Base-by-base conservation (phyloP, 1,139 yeast species). In the Suhomyces taliae region DNA sequence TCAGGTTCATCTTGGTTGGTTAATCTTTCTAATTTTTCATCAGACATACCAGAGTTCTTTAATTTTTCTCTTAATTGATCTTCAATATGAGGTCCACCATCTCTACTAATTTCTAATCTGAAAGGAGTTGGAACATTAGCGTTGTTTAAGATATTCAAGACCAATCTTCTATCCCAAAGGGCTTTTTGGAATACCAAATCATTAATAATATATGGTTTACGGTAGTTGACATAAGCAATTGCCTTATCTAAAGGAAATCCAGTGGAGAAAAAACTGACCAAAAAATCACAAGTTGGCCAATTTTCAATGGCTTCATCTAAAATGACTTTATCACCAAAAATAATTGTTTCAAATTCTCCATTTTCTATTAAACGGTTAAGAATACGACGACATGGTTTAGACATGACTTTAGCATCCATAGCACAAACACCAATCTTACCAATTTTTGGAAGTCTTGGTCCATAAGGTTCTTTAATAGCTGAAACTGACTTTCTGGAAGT, bases 381-480 rank as follows among this genome's bases (percentile, higher is more conserved):
- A 53, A 95, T 95, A 52, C 87, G 89, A 52, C 98, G 77, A 64
- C 98, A 93, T 2, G 99, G 99, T 67, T 95, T 95, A 36, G 96
- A 87, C 63, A 96, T 78, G 1, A 91, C 99, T 66, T 95, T 95
- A 46, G 93, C 85, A 66, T 95, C 99, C 98, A 95, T 91, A 8
- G 99, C 99, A 72, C 99, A 95, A 1, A 95, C 97, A 40, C 99
- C 99, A 58, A 95, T 90, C 57, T 90, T 90, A 34, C 99, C 99
- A 53, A 90, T 81, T 55, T 81, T 85, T 2, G 93, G 91, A 43
- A 84, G 61, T 51, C 78, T 75, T 2, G 83, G 81, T 0, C 76
- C 75, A 8, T 65, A 69, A 8, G 63, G 64, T 45, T 74, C 79
- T 46, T 67, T 67, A 38, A 76, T 70, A 34, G 74, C 66, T 1